phyloP scores from a whole-genome alignment of 495 filamentous ascomycete genomes.

The Daldinia childiae region DNA sequence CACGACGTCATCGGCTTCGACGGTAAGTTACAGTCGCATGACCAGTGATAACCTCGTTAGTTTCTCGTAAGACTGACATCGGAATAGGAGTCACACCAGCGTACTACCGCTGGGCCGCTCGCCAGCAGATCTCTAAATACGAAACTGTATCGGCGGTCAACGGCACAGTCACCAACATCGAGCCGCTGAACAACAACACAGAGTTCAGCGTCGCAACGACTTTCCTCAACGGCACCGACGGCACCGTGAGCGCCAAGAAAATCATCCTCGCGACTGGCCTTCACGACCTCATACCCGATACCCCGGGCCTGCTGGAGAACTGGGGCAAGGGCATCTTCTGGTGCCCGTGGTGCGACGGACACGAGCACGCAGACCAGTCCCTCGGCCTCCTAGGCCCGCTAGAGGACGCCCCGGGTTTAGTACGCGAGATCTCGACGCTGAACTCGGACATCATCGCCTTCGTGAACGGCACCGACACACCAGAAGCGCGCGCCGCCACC shows the following conservation, averaged over 20 bases:
- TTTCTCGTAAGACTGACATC: not conserved
- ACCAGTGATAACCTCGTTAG: not conserved
- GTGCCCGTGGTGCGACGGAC: slow-evolving; percentile 71
- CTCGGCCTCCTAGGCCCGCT: slow-evolving; percentile 62
- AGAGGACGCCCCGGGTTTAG: slow-evolving; percentile 49
- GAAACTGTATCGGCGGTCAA: slow-evolving; percentile 59
- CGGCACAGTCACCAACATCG: slow-evolving; percentile 59
- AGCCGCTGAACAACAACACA: slow-evolving; percentile 49
- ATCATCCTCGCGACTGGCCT: slow-evolving; percentile 66
- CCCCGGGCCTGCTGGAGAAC: slow-evolving; percentile 59
- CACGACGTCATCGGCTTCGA: slow-evolving; percentile 69
- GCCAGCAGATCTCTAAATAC: slow-evolving; percentile 62
- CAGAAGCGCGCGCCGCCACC: slow-evolving; percentile 50
- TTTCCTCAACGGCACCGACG: slow-evolving; percentile 38
- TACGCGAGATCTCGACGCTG: slow-evolving; percentile 61
- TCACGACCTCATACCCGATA: slow-evolving; percentile 61
- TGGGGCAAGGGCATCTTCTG: slow-evolving; percentile 69
- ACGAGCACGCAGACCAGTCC: slow-evolving; percentile 63
- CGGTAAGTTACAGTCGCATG: slow-evolving; percentile 46
- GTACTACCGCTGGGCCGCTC: slow-evolving; percentile 62
- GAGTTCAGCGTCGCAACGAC: slow-evolving; percentile 55
- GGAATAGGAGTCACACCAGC: slow-evolving; percentile 59
- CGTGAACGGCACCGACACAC: slow-evolving; percentile 64
- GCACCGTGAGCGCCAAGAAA: slow-evolving; percentile 57
- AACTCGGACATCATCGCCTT: slow-evolving; percentile 56